Percentiles rank a stretch among this genome's conserved stretches.
phyloP scores from a whole-genome alignment of 2,329 filamentous ascomycete genomes.

The Aspergillus niger region DNA sequence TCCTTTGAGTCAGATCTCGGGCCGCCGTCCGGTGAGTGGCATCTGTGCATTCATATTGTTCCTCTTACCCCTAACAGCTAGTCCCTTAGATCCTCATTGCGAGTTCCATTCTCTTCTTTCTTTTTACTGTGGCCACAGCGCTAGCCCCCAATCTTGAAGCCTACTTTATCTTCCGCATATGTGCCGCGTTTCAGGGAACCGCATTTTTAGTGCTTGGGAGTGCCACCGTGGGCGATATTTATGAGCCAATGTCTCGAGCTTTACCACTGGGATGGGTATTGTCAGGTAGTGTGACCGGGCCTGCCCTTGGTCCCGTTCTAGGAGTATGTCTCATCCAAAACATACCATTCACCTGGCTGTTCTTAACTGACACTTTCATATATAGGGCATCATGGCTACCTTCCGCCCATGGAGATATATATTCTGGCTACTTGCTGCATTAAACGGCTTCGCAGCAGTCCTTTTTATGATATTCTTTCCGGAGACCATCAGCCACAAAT shows the following conservation, averaged over 20 bases:
- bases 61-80: slow-evolving; percentile 3
- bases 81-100: slow-evolving; percentile 56
- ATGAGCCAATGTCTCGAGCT: slow-evolving; percentile 67
- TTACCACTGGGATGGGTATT: slow-evolving; percentile 75
- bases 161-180: slow-evolving; percentile 73
- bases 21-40: slow-evolving; percentile 56
- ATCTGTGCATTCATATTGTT: background rate
- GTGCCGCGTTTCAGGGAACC: slow-evolving; percentile 75
- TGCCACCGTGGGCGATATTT: slow-evolving; percentile 68
- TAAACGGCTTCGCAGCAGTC: slow-evolving; percentile 62
- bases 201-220: slow-evolving; percentile 72
- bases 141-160: slow-evolving; percentile 68
- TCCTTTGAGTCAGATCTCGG: slow-evolving; percentile 67
- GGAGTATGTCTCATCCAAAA: slow-evolving; percentile 30
- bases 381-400: slow-evolving; percentile 75
- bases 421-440: slow-evolving; percentile 73
- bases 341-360: background rate
- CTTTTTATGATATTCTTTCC: slow-evolving; percentile 68
- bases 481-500: slow-evolving; percentile 70
- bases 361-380: slow-evolving; percentile 47
- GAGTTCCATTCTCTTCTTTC: slow-evolving; percentile 65
- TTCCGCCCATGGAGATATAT: slow-evolving; percentile 72
- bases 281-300: slow-evolving; percentile 70
- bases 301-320: slow-evolving; percentile 60
- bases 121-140: slow-evolving; percentile 71